Base-by-base conservation (phyloP, 2,329 filamentous ascomycete genomes). In the Fusarium illudens region DNA sequence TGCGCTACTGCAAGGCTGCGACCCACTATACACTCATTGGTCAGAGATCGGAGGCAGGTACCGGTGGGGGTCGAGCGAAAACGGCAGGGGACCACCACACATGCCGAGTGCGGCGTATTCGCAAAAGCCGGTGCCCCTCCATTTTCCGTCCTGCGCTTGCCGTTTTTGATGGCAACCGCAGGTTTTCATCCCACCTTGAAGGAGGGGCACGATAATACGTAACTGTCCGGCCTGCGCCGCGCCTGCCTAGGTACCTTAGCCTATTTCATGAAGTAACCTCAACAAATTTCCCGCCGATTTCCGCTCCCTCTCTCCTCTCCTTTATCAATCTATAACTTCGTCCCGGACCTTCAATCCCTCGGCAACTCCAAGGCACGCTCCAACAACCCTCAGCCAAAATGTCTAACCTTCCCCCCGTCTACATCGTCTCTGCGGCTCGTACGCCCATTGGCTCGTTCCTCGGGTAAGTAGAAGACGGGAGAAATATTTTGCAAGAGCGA, bases 391-490 rank as follows among this genome's bases (percentile, higher is more conserved):
- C 65, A 54, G 50, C 54, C 82, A 88, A 75, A 64, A 96, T 96
- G 92, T 86, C 93, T 78, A 88, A 88, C 73, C 87, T 94, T 69
- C 91, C 93, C 71, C 87, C 94, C 62, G 95, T 99, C 71, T 99
- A 99, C 84, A 97, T 99, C 77, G 94, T 97, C 77, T 96, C 96
- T 62, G 91, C 90, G 70, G 92, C 89, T 76, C 89, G 94, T 82
- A 99, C 96, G 70, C 96, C 96, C 55, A 87, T 97, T 71, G 96
- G 96, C 75, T 94, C 92, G 71, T 99, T 99, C 83, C 88, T 97
- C 76, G 96, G 96, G 93, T 97, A 82, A 66, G 79, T 59, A 32
- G 17, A 61, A 19, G n/a, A 12, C 25, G 29, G 33, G 29, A 13
- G 17, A 6, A 42, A 37, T 17, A 44, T 50, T 54, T 54, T 39